A percentile compares a stretch with the other conserved stretches of the same genome.
Conservation (phyloP, 2,329 filamentous ascomycete species). For the Bipolaris gigantea region DNA sequence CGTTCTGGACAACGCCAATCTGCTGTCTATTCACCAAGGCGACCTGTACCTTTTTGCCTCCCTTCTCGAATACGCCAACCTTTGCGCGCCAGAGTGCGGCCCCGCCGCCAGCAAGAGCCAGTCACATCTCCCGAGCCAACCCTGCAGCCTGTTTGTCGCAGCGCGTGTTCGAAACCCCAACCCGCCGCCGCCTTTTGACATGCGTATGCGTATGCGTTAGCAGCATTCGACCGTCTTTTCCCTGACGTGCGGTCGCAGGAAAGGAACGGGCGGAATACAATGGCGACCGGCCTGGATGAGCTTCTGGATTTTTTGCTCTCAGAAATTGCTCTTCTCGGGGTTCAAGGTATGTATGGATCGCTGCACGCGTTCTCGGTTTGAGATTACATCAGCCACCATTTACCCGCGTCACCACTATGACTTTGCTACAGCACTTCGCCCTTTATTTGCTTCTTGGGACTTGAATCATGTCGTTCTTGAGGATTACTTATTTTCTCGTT, state of each 20-base stretch:
- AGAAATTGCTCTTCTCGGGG: conserved; percentile 61
- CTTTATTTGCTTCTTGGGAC: neutral
- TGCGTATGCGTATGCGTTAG: conserved; percentile 22
- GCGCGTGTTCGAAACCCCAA: conserved; percentile 29
- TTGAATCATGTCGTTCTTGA: neutral
- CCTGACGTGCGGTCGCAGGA: conserved; percentile 15
- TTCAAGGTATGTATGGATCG: conserved; percentile 55
- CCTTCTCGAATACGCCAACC: neutral
- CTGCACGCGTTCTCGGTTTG: conserved; percentile 6
- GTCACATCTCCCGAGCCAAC: conserved; percentile 6
- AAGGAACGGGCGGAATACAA: conserved; percentile 25
- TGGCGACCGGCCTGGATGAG: conserved; percentile 54
- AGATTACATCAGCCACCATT: conserved; percentile 3
- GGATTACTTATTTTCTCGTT: neutral
- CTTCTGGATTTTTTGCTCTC: conserved; percentile 61
- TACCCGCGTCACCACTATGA: neutral
- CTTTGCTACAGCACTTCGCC: neutral
- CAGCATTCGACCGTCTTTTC: conserved; percentile 9
- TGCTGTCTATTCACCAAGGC: neutral
- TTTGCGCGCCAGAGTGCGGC: neutral
- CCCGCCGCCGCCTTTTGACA: conserved; percentile 12
- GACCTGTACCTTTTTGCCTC: neutral
- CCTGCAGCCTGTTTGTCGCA: conserved; percentile 3
- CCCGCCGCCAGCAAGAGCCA: conserved; percentile 7
- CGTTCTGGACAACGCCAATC: neutral